Evolutionary conservation across 2,329 filamentous ascomycete genomes (phyloP), one percentile per base, ranked within the genome.

Genomic region (Cadophora gregata): DNA sequence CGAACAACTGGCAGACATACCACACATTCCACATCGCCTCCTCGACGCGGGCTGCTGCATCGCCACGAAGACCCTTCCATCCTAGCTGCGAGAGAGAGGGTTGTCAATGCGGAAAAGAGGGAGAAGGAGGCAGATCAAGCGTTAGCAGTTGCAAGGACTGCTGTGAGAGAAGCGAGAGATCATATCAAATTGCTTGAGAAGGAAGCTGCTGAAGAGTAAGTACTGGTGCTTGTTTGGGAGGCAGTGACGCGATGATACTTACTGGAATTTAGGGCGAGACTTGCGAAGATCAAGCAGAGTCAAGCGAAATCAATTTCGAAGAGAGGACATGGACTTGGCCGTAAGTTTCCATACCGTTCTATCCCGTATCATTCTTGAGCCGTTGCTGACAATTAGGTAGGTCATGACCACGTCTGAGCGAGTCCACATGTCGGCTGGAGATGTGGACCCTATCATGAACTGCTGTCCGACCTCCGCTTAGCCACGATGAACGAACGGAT

Each of bases 51-150:
- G 38, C 65, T 81, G 65, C 80, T 85, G 70, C 80, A 78, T 71
- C 77, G 79, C 67, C 80, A 84, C 55, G 82, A 88, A 69, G 89
- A 92, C 77, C 86, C 88, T 0, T 85, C 81, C 69, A 90, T 92
- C 74, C 73, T 84, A 1, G 81, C 84, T 25, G 89, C 89, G 0
- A 81, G 86, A 4, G 85, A 91, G 77, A 84, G 85, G 38, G 85
- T 92, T 24, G 80, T 87, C 71, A 78, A 79, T 55, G 90, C 90
- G 31, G 89, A 92, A 79, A 75, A 79, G 0, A 87, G 88, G 0
- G 89, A 92, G 79, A 78, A 80, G 7, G 87, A 91, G 21, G 90
- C 89, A 0, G 89, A 91, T 71, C 81, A 84, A 2, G 90, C 89
- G 0, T 77, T 91, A 16, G 80, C 84, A 10, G 82, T 85, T 9